Evolutionary conservation across 2,329 filamentous ascomycete genomes (phyloP), one percentile per base, ranked within the genome.

Genomic region (Exophiala dermatitidis): DNA sequence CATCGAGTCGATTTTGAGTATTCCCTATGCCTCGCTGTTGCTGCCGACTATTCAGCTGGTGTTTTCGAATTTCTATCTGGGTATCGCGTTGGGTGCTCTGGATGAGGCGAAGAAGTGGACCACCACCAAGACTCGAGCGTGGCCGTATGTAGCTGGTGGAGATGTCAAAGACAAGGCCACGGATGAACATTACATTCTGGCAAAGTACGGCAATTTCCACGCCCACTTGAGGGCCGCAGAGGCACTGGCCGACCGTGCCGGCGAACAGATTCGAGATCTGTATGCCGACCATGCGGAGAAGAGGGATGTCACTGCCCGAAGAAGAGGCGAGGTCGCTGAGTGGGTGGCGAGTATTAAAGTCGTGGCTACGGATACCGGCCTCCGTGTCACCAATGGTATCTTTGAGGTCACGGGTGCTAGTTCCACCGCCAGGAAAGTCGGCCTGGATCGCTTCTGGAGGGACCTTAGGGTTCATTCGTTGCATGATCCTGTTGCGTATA

Each of bases 401-500:
- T 85, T 85, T 61, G 83, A 86, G 64, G 78, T 83, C 3, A 82
- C 81, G 0, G 82, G 79, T 4, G 73, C 80, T 0, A 76, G 77
- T 55, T 74, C 81, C 0, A 85, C 82, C 0, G 74, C 76, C 0
- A 69, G 70, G 50, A 83, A 77, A 60, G 76, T 82, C 1, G 81
- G 80, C 0, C 67, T 86, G 53, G 83, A 85, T 68, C 70, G 82
- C 1, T 85, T 82, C 66, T 85, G 81, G 81, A 72, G 82, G 43
- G 82, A 86, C 62, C 69, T 85, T n/a, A 67, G 83, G 3, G 84
- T 81, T 3, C 83, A 86, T 67, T 79, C 76, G 0, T 65, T 86
- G 61, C 82, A 85, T 67, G 83, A 85, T 65, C 82, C 82, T 0
- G 81, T 85, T 30, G 78, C 81, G 28, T 85, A 84, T 62, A 85